Evolutionary conservation across 2,329 filamentous ascomycete genomes (phyloP).

Genomic region (Dothiorella sarmentorum): DNA sequence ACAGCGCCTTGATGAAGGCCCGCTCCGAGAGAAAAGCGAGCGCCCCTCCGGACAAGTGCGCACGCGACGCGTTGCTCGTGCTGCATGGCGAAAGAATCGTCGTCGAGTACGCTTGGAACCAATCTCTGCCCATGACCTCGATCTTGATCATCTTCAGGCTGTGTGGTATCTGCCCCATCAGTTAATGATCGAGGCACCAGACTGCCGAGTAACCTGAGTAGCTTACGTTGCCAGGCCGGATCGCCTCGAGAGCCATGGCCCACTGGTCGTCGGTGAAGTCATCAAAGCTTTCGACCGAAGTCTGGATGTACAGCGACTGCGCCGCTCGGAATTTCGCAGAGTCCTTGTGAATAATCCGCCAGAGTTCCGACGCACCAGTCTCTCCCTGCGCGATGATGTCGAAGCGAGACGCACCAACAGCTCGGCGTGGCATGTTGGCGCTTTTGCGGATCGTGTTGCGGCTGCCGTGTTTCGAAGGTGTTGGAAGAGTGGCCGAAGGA

Average conservation of each 20-base stretch:
- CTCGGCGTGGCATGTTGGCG: not conserved
- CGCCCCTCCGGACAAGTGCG: not conserved
- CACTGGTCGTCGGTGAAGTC: slow-evolving; percentile 21
- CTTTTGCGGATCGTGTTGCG: not conserved
- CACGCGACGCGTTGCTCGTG: not conserved
- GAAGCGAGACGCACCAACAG: not conserved
- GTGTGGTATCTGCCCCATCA: slow-evolving; percentile 8
- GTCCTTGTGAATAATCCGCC: not conserved
- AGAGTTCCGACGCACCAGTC: not conserved
- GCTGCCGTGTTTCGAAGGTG: not conserved
- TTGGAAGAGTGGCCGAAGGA: not conserved
- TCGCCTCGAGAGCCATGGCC: slow-evolving; percentile 19
- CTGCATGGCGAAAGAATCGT: slow-evolving; percentile 16
- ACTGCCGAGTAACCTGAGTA: no score
- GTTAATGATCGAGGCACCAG: no score
- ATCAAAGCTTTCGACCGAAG: slow-evolving; percentile 19
- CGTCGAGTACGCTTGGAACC: slow-evolving; percentile 20
- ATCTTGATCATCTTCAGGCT: slow-evolving; percentile 1
- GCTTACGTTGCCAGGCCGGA: slow-evolving; percentile 19
- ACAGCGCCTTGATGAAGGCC: slow-evolving; percentile 21
- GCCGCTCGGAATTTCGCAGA: not conserved
- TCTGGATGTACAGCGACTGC: slow-evolving; percentile 18
- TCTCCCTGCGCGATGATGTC: not conserved
- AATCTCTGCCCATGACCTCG: not conserved
- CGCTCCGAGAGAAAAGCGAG: slow-evolving; percentile 20